Conservation (phyloP, 1,139 yeast species). For the Pneumocystis wakefieldiae region DNA sequence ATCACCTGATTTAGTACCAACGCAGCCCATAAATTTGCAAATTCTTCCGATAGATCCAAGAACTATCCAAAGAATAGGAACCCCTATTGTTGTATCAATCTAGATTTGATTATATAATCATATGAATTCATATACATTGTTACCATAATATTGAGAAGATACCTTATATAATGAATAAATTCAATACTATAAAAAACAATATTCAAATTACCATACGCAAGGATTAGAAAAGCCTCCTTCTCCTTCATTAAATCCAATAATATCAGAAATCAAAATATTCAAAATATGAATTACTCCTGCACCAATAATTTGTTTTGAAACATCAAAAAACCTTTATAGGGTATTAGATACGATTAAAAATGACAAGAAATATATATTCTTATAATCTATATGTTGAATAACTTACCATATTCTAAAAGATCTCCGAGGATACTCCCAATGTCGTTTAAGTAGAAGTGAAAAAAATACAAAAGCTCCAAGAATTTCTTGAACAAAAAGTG, state of each 20-base stretch:
- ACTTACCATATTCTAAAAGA: background rate
- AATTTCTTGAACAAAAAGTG: conserved; percentile 27
- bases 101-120: background rate
- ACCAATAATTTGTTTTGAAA: background rate
- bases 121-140: background rate
- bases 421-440: conserved; percentile 14
- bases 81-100: background rate
- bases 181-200: background rate
- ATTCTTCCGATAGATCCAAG: background rate
- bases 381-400: background rate
- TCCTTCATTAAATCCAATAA: background rate
- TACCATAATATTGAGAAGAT: background rate
- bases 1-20: background rate
- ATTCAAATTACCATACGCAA: background rate
- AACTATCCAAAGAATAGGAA: background rate
- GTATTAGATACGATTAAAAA: background rate
- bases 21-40: background rate
- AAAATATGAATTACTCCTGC: background rate
- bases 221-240: background rate
- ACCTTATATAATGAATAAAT: background rate
- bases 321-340: background rate
- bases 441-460: conserved; percentile 60
- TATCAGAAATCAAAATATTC: background rate
- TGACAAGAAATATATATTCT: background rate
- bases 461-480: conserved; percentile 65